phyloP scores from a whole-genome alignment of 2,329 filamentous ascomycete genomes.

The Nemania serpens region DNA sequence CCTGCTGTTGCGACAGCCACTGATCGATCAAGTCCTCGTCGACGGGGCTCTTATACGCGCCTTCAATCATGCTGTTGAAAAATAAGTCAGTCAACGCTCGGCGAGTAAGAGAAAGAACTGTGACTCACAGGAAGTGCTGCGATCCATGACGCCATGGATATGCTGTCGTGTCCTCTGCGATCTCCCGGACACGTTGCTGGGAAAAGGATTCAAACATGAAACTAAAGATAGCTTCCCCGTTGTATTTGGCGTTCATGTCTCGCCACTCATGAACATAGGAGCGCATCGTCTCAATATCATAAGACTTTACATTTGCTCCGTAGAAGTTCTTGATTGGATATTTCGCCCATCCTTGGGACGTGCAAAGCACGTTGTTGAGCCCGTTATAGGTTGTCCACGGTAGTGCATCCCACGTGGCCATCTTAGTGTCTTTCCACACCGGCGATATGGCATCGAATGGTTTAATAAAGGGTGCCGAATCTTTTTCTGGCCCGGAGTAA shows the following conservation, averaged over 20 bases:
- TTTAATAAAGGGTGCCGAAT: background rate
- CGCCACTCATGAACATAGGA: background rate
- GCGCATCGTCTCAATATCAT: slow-evolving; percentile 9
- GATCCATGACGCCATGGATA: slow-evolving; percentile 10
- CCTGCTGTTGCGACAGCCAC: slow-evolving; percentile 5
- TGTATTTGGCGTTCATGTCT: slow-evolving; percentile 13
- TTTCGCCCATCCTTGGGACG: slow-evolving; percentile 6
- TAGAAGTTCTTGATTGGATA: slow-evolving; percentile 16
- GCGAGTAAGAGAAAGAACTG: background rate
- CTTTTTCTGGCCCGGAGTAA: slow-evolving; percentile 6
- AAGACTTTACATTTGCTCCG: slow-evolving; percentile 5
- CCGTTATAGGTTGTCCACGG: slow-evolving; percentile 14
- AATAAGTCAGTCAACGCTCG: background rate
- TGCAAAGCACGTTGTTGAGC: slow-evolving; percentile 10
- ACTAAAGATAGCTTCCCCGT: background rate
- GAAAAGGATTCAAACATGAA: slow-evolving; percentile 14
- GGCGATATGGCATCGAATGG: background rate
- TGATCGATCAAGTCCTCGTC: slow-evolving; percentile 2
- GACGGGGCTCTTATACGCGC: background rate
- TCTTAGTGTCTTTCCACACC: slow-evolving; percentile 6
- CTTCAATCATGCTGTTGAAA: slow-evolving; percentile 12
- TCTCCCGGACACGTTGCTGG: slow-evolving; percentile 3
- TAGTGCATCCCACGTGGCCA: slow-evolving; percentile 6
- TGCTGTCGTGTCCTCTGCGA: background rate
- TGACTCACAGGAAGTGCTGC: slow-evolving; percentile 5